phyloP scores from a whole-genome alignment of 2,329 filamentous ascomycete genomes.

The Aciculosporium take region DNA sequence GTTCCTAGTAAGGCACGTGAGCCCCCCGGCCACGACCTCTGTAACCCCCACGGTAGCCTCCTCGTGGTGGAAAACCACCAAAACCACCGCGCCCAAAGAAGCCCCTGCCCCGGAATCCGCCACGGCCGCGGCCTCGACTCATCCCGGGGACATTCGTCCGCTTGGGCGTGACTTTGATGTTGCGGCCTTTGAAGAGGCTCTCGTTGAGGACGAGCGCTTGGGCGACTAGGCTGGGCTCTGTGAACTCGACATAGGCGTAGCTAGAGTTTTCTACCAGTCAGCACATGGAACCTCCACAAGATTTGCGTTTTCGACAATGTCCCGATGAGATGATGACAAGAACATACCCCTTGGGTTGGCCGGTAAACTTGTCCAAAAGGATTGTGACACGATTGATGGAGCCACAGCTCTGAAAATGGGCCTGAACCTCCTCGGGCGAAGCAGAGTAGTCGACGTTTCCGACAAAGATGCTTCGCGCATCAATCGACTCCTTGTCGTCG shows the following conservation, averaged over 20 bases:
- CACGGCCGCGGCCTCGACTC: slow-evolving; percentile 60
- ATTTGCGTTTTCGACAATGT: neutral
- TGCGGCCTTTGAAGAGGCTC: slow-evolving; percentile 85
- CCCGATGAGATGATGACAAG: neutral
- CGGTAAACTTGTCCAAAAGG: slow-evolving; percentile 92
- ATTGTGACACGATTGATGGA: slow-evolving; percentile 98
- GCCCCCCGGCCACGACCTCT: slow-evolving; percentile 47
- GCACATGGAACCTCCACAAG: neutral
- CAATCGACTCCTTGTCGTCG: slow-evolving; percentile 91
- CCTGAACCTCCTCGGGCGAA: slow-evolving; percentile 89
- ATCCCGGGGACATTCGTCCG: slow-evolving; percentile 94
- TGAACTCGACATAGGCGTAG: slow-evolving; percentile 98
- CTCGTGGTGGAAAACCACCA: slow-evolving; percentile 38
- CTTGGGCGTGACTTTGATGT: slow-evolving; percentile 90
- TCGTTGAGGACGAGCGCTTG: slow-evolving; percentile 93
- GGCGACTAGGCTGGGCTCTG: slow-evolving; percentile 81
- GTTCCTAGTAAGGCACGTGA: slow-evolving; percentile 47
- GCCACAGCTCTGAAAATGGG: slow-evolving; percentile 93
- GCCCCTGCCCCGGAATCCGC: slow-evolving; percentile 37
- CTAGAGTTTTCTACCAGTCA: slow-evolving; percentile 29
- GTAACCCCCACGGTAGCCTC: slow-evolving; percentile 54
- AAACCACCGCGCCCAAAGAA: slow-evolving; percentile 40
- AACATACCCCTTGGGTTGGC: slow-evolving; percentile 88
- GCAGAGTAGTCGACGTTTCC: slow-evolving; percentile 97
- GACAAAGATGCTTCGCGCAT: slow-evolving; percentile 91